These are phyloP conservation scores for Marvania coccoides DNA, from an alignment of 139 green algal genomes.

Conservation along the genomic window DNA sequence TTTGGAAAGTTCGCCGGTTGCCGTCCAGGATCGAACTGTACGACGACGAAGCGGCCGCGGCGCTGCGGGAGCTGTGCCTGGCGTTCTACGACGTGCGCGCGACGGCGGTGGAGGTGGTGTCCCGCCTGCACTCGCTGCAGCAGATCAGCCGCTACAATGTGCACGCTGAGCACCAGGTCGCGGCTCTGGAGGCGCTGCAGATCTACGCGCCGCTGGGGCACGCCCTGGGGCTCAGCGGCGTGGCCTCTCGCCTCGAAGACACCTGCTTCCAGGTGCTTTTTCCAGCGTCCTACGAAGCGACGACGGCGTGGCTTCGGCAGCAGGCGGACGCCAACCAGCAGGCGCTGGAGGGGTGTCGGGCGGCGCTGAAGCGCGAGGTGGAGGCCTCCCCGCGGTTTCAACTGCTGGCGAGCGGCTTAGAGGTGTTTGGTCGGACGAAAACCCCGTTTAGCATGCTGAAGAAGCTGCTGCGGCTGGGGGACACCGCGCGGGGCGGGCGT, in stretches of 20 bases:
- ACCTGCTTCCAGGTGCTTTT: slow-evolving; percentile 79
- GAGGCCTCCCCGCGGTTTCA: slow-evolving; percentile 41
- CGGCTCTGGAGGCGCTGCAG: slow-evolving; percentile 71
- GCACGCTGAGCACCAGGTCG: neutral
- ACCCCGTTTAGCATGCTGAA: slow-evolving; percentile 84
- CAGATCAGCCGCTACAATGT: neutral
- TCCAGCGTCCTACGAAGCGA: slow-evolving; percentile 64
- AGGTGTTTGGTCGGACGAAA: slow-evolving; percentile 69
- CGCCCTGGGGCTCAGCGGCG: slow-evolving; percentile 54
- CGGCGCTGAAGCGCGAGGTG: slow-evolving; percentile 48
- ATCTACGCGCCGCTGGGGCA: slow-evolving; percentile 81
- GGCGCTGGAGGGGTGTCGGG: slow-evolving; percentile 39
- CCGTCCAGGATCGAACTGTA: slow-evolving; percentile 61
- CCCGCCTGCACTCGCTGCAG: slow-evolving; percentile 61
- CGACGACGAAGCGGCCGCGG: slow-evolving; percentile 71
- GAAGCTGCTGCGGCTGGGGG: slow-evolving; percentile 81
- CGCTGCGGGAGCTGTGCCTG: slow-evolving; percentile 77
- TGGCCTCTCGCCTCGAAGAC: slow-evolving; percentile 63
- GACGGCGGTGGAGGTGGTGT: slow-evolving; percentile 73
- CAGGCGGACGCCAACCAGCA: slow-evolving; percentile 35
- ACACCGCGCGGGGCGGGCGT: slow-evolving; percentile 54
- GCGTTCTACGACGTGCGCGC: slow-evolving; percentile 77
- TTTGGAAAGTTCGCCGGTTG: slow-evolving; percentile 53
- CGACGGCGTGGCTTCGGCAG: slow-evolving; percentile 54
- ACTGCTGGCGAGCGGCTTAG: slow-evolving; percentile 34